Base-by-base conservation (phyloP, 208 protist genomes). In the Crithidia mellificae region DNA sequence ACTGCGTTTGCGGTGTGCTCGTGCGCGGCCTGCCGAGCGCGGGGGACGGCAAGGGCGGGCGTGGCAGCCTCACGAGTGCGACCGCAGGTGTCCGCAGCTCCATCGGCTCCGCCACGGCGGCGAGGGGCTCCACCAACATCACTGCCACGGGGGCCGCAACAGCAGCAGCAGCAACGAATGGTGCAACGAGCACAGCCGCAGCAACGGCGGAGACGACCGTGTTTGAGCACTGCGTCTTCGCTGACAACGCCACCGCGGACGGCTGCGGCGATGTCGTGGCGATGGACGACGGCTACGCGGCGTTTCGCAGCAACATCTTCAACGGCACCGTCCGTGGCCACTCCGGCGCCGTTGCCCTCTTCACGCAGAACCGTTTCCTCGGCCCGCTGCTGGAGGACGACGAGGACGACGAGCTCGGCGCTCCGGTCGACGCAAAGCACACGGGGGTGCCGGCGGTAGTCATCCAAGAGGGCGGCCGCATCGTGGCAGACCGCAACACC, bases 251-350 rank as follows among this genome's bases (percentile, higher is more conserved):
- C 24, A 77, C 70, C 39, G 59, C 78, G 6, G 59, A 65, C 6
- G 71, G 51, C 6, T 65, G 51, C 20, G 88, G 91, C 19, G 91
- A 96, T 54, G 85, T 91, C 50, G 61, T 93, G 20, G 51, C 81
- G 27, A 68, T 84, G 43, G 67, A 83, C 43, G 49, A 63, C 19
- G 86, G 87, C 47, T 78, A 71, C 74, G 85, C 79, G 9, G 53
- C 71, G 29, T 90, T 96, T 53, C 68, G 72, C 24, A 58, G 76
- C n/a, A 90, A 82, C 69, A 55, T 87, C n/a, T 90, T 93, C 30
- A 62, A 63, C 24, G 91, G 88, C 47, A 90, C 80, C 32, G 72
- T 92, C n/a, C 79, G 92, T 38, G 86, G 78, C 14, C 74, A 71
- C n/a, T 63, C 49, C 19, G 70, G 79, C 22, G 81, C 85, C 6